Evolutionary conservation across 345 rosid species (phyloP), one percentile per base, ranked within the genome.

Genomic region (Trapa incisa): DNA sequence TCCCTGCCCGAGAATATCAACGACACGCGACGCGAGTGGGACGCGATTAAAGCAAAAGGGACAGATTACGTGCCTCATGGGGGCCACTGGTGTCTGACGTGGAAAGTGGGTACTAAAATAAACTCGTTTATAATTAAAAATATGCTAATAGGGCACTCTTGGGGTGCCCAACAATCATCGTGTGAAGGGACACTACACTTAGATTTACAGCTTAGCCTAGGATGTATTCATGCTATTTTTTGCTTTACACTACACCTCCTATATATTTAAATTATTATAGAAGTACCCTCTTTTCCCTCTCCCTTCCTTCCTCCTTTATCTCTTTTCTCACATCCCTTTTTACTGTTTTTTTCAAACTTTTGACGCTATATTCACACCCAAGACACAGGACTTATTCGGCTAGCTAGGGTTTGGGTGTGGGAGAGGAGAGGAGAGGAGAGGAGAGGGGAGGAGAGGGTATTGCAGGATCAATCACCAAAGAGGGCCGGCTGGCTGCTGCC

Each of bases 341-440:
- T 41, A 39, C 47, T 6, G 12, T 37, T 10, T 22, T 13, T 1
- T 53, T 47, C 37, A 48, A n/a, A 50, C 22, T 62, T 35, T 63
- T 64, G 52, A 57, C 33, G 41, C 53, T 60, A 54, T 64, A 45
- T 68, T 70, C 72, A 50, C 72, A 22, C 29, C 29, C 29, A 22
- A 22, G 29, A 22, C 29, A 22, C 29, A 22, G 29, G 29, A 22
- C 29, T 22, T 22, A 22, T 22, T 22, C 29, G 38, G 57, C 0
- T 33, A 29, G 14, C 56, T 50, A 50, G 56, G 56, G 56, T 50
- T 50, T 17, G 29, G 29, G 3, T 15, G 22, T 45, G 48, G 48
- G 48, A 45, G 48, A 11, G 56, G 56, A 7, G 29, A 22, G 29
- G 29, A 22, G 29, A 22, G 29, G 29, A 22, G 29, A 22, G 29